A percentile compares a stretch with the other conserved stretches of the same genome.
Conservation (phyloP, 768 basidiomycete species). For the Austroboletus eburneus region DNA sequence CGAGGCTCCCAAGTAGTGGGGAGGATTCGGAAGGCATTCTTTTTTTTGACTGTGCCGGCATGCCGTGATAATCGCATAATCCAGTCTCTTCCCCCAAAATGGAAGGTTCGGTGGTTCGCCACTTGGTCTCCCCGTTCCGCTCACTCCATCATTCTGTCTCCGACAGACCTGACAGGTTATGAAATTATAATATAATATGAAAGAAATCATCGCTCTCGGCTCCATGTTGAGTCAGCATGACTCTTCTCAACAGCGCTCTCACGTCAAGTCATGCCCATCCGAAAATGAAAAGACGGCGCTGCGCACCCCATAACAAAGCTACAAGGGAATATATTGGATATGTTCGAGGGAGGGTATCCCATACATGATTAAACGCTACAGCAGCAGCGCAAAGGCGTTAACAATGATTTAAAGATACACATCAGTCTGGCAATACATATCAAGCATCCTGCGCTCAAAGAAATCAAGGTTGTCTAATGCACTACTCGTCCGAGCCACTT, state of each 20-base stretch:
- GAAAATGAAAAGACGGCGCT: background rate
- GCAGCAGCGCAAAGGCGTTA: constrained; percentile 3
- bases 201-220: no score
- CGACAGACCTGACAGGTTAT: no score
- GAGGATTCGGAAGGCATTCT: constrained; percentile 41
- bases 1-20: constrained; percentile 61
- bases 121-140: background rate
- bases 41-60: constrained; percentile 22
- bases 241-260: constrained; percentile 3
- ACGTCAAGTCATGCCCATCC: background rate
- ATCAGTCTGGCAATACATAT: constrained; percentile 20
- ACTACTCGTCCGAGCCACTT: constrained; percentile 26
- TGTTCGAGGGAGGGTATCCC: constrained; percentile 3
- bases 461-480: constrained; percentile 1
- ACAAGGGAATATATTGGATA: constrained; percentile 16
- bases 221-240: no score
- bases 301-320: constrained; percentile 9
- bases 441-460: constrained; percentile 13
- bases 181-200: no score
- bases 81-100: constrained; percentile 15
- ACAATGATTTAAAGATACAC: constrained; percentile 24
- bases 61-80: constrained; percentile 26
- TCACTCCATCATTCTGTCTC: no score
- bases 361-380: constrained; percentile 17
- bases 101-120: constrained; percentile 29